phyloP scores from a whole-genome alignment of 495 filamentous ascomycete genomes.

The Chaetomium tenue region DNA sequence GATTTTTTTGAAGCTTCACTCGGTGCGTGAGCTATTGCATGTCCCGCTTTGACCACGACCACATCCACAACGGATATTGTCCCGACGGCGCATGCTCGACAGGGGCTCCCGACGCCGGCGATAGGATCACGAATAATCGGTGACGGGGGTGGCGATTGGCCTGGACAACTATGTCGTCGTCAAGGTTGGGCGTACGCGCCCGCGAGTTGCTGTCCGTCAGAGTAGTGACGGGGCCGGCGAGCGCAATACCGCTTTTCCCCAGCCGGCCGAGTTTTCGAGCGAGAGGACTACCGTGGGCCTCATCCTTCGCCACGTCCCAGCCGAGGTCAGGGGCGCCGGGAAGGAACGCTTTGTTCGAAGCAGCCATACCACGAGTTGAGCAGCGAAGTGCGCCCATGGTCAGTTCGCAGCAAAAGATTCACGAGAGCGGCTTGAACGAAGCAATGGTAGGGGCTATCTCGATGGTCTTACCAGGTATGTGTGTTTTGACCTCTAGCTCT shows the following conservation, averaged over 20 bases:
- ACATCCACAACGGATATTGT: not conserved
- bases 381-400: not conserved
- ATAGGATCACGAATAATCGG: not conserved
- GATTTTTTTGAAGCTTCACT: not conserved
- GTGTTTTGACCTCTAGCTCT: not conserved
- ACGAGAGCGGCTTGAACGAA: not conserved
- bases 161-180: constrained; percentile 17
- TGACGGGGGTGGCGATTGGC: not conserved
- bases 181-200: constrained; percentile 21
- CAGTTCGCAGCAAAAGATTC: not conserved
- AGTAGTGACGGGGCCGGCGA: not conserved
- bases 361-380: not conserved
- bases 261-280: not conserved
- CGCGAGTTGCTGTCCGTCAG: constrained; percentile 13
- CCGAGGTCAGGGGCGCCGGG: not conserved
- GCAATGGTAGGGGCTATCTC: not conserved
- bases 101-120: constrained; percentile 1
- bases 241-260: not conserved
- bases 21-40: not conserved
- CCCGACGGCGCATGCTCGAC: constrained; percentile 7
- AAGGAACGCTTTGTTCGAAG: no score
- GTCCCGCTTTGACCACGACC: not conserved
- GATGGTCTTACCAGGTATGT: constrained; percentile 26
- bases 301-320: constrained; percentile 15
- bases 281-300: not conserved